Percentiles rank a stretch among this genome's conserved stretches.
Conservation (phyloP, 2,329 filamentous ascomycete species). For the Pestalotiopsis sp. region DNA sequence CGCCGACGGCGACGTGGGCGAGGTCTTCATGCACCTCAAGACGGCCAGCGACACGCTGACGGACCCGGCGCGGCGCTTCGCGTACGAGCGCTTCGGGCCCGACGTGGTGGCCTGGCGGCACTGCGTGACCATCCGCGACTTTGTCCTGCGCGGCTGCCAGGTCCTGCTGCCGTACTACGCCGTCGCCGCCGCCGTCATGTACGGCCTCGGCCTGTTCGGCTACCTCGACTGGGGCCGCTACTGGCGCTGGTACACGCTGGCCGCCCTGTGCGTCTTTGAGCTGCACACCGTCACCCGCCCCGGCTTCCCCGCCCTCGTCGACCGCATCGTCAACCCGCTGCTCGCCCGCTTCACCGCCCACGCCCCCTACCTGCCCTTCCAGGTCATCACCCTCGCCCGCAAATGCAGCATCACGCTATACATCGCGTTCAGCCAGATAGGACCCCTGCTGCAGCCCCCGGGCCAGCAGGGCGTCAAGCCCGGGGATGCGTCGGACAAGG, state of each 20-base stretch:
- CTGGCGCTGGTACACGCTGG: slow-evolving; percentile 65
- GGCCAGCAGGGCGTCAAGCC: slow-evolving; percentile 29
- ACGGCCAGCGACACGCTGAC: slow-evolving; percentile 79
- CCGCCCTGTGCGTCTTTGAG: slow-evolving; percentile 59
- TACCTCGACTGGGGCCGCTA: slow-evolving; percentile 70
- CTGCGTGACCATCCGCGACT: slow-evolving; percentile 73
- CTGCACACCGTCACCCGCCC: slow-evolving; percentile 59
- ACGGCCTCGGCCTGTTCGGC: slow-evolving; percentile 65
- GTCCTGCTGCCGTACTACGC: slow-evolving; percentile 64
- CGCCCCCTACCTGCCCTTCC: slow-evolving; percentile 79
- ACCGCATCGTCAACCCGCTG: slow-evolving; percentile 46
- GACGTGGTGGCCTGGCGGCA: slow-evolving; percentile 68
- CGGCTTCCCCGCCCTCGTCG: slow-evolving; percentile 48
- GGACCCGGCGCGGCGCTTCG: slow-evolving; percentile 78
- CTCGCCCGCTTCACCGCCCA: slow-evolving; percentile 44
- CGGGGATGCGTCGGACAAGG: slow-evolving; percentile 48
- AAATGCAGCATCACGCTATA: slow-evolving; percentile 78
- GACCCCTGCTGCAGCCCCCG: slow-evolving; percentile 62
- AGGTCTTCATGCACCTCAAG: slow-evolving; percentile 80
- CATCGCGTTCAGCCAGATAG: slow-evolving; percentile 82
- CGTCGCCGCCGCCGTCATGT: slow-evolving; percentile 58
- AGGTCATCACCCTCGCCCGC: slow-evolving; percentile 75
- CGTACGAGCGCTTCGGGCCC: slow-evolving; percentile 87
- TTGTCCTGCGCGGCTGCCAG: slow-evolving; percentile 66
- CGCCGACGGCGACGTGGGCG: slow-evolving; percentile 38